Base-by-base conservation (phyloP, 2,329 filamentous ascomycete species). In the Cladosporium sp. region DNA sequence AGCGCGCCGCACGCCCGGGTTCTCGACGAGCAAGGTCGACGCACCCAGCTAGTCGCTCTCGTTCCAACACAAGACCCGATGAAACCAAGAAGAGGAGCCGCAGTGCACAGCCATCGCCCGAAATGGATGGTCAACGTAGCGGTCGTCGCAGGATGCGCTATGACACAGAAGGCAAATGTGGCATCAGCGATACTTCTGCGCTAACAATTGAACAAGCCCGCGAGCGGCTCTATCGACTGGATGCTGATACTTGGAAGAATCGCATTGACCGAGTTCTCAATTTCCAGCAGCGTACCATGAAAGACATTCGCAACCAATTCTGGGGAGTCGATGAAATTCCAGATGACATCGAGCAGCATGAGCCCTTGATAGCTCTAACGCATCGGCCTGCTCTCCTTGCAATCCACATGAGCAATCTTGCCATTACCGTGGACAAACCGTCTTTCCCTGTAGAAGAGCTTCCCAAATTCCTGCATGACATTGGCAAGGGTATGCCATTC, bases 401-500 rank as follows among this genome's bases (percentile, higher is more conserved):
- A 3, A 82, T 90, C 5, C 77, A 90, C 43, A 86, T 97, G 65
- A 91, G 87, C 61, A 93, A 99, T 70, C 78, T 99, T 34, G 88
- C 93, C 63, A 81, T 99, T 58, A 80, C 86, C 34, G 81, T 99
- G 60, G 94, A 97, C 73, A 97, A 96, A 72, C 94, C 94, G 0
- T 93, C 90, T 0, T 99, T 99, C 70, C 88, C 92, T 0, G 78
- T 96, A 60, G 80, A 84, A 2, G 87, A 96, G 12, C 85, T 93
- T 57, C 89, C 93, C 0, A 84, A 88, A 15, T 99, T 96, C 70
- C 78, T 99, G 25, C 84, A 97, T 70, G 84, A 85, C 50, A 87
- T 97, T 59, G 94, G 94, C n/a, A 99, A 99, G 76, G 94, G 94
- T 1, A 95, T 99, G 85, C 94, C 94, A 1, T 82, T 85, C 62